These are phyloP conservation scores for Tephrocybe rancida DNA, from an alignment of 768 basidiomycete genomes.

Conservation along the genomic window DNA sequence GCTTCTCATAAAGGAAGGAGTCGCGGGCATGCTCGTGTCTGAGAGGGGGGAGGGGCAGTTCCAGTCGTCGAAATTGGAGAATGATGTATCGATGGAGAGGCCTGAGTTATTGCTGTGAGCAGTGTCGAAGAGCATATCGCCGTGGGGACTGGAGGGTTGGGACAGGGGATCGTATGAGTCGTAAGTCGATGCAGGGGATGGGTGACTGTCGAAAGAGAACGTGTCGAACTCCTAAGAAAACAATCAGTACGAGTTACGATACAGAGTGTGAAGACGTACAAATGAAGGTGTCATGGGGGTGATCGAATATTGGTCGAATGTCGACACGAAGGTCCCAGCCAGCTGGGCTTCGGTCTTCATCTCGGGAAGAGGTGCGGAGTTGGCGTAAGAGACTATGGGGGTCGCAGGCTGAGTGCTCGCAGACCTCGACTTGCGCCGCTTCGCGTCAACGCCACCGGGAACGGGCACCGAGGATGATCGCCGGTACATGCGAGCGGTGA, in stretches of 20 bases:
- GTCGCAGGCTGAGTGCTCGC: constrained; percentile 40
- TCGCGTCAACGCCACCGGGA: constrained; percentile 38
- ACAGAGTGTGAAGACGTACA: constrained; percentile 39
- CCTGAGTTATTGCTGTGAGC: constrained; percentile 17
- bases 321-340: constrained; percentile 32
- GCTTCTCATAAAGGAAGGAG: constrained; percentile 36
- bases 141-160: constrained; percentile 21
- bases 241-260: constrained; percentile 1
- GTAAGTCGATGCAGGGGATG: constrained; percentile 31
- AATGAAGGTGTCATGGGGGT: constrained; percentile 48
- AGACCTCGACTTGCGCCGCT: constrained; percentile 30
- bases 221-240: constrained; percentile 40
- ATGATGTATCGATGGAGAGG: constrained; percentile 44
- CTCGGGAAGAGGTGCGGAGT: constrained; percentile 16
- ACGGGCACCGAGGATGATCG: constrained; percentile 68
- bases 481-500: constrained; percentile 70
- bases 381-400: constrained; percentile 22
- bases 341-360: constrained; percentile 23
- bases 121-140: constrained; percentile 11
- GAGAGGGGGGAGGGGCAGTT: constrained; percentile 43
- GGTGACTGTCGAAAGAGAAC: constrained; percentile 47
- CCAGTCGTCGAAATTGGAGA: constrained; percentile 40
- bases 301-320: constrained; percentile 33
- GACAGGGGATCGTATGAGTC: constrained; percentile 28
- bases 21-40: constrained; percentile 39